phyloP scores from a whole-genome alignment of 2,329 filamentous ascomycete species.

The Pleomassaria siparia region DNA sequence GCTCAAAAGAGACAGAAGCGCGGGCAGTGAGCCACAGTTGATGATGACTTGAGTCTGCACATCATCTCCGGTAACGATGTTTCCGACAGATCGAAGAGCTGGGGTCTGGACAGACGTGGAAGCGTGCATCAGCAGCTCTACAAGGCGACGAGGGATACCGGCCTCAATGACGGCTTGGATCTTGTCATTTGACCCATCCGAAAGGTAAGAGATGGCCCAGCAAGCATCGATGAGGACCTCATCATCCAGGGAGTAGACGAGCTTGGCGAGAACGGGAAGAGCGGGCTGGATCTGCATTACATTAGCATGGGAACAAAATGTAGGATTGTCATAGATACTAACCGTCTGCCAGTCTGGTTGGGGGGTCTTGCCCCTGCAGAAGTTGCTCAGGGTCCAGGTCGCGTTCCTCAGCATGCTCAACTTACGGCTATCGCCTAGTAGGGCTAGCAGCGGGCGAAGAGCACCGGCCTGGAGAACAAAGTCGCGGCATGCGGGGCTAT shows the following conservation, averaged over 20 bases:
- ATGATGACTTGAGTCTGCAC: slow-evolving; percentile 99
- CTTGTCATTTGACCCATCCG: slow-evolving; percentile 97
- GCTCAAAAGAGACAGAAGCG: slow-evolving; percentile 88
- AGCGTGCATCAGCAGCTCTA: slow-evolving; percentile 96
- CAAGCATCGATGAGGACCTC: slow-evolving; percentile 98
- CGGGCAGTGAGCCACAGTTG: slow-evolving; percentile 91
- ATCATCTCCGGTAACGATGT: slow-evolving; percentile 98
- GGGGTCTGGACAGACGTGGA: slow-evolving; percentile 98
- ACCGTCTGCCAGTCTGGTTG: slow-evolving; percentile 98
- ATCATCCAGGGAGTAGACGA: slow-evolving; percentile 97
- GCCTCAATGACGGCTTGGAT: slow-evolving; percentile 99
- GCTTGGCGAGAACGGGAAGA: slow-evolving; percentile 90
- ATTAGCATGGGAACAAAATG: slow-evolving; percentile 13
- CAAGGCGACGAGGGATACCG: slow-evolving; percentile 91
- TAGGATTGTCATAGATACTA: slow-evolving; percentile 46
- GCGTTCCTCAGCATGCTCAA: slow-evolving; percentile 98
- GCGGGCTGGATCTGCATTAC: slow-evolving; percentile 79
- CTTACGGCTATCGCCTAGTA: slow-evolving; percentile 97
- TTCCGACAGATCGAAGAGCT: slow-evolving; percentile 93
- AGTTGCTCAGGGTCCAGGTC: slow-evolving; percentile 99
- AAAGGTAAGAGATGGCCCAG: slow-evolving; percentile 99
- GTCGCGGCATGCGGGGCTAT: slow-evolving; percentile 95
- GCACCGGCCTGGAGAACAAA: slow-evolving; percentile 92
- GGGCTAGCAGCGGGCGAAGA: slow-evolving; percentile 81
- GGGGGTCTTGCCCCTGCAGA: slow-evolving; percentile 98